Percentiles rank a stretch among this genome's conserved stretches.
Conservation (phyloP, 495 filamentous ascomycete genomes). For the Penicillium flavigenum region DNA sequence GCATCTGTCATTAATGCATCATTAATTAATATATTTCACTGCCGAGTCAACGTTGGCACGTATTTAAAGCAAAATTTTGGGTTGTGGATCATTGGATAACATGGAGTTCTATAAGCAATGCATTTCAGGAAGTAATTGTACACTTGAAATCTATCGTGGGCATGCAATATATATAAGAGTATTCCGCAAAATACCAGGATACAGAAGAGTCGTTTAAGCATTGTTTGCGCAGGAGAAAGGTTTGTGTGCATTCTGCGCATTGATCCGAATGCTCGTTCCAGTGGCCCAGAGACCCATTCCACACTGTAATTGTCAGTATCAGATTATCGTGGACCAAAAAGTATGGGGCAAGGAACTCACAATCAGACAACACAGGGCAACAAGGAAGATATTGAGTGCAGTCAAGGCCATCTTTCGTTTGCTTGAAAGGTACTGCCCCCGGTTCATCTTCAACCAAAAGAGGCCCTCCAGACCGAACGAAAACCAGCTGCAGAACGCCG, state of each 20-base stretch:
- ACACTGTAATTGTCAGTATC: slow-evolving; percentile 21
- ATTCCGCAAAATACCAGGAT: not conserved
- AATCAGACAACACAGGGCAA: slow-evolving; percentile 21
- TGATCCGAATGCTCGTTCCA: slow-evolving; percentile 17
- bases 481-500: slow-evolving; percentile 38
- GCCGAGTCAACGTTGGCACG: too few species aligned
- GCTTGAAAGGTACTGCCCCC: slow-evolving; percentile 19
- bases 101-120: not conserved
- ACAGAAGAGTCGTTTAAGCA: not conserved
- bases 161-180: not conserved
- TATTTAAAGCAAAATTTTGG: too few species aligned
- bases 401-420: slow-evolving; percentile 30
- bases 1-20: too few species aligned
- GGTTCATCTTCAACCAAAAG: slow-evolving; percentile 42
- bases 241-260: slow-evolving; percentile 3
- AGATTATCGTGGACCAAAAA: not conserved
- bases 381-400: slow-evolving; percentile 24
- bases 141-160: not conserved
- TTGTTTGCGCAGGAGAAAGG: slow-evolving; percentile 11
- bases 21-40: too few species aligned
- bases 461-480: slow-evolving; percentile 34
- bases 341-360: not conserved
- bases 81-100: not conserved
- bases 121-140: not conserved
- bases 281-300: slow-evolving; percentile 38